phyloP scores from a whole-genome alignment of 257 asterid genomes.

The Dorcoceras hygrometricum region DNA sequence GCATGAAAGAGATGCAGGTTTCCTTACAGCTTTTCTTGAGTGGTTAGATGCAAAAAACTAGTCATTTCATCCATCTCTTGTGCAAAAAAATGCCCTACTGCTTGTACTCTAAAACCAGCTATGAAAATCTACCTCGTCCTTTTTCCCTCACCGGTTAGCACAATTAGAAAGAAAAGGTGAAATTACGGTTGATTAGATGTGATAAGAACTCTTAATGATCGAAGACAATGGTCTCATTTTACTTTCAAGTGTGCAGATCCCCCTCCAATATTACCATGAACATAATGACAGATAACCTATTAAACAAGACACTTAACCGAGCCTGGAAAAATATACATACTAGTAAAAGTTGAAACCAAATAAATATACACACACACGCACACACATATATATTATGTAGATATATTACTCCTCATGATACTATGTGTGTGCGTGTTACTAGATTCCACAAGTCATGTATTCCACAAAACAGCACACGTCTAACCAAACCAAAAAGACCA shows the following conservation, averaged over 20 bases:
- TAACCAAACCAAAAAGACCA: neutral
- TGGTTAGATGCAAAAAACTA: neutral
- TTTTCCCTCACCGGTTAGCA: neutral
- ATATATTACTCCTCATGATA: too few species aligned
- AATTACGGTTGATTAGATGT: neutral
- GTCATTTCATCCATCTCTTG: neutral
- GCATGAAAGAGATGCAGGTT: neutral
- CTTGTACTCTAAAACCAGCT: neutral
- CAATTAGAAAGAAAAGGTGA: neutral
- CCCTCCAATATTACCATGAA: neutral
- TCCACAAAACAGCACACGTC: neutral
- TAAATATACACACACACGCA: neutral
- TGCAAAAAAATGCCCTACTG: neutral
- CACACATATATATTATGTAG: too few species aligned
- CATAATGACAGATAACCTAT: neutral
- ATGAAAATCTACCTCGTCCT: neutral
- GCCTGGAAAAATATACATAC: neutral
- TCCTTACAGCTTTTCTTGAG: neutral
- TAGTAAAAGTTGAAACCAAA: neutral
- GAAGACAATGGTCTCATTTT: neutral
- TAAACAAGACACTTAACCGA: neutral
- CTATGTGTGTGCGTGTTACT: too few species aligned
- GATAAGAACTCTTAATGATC: neutral
- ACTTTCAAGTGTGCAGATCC: neutral
- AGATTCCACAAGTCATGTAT: conserved; percentile 2